Base-by-base conservation (phyloP, 2,329 filamentous ascomycete genomes). In the Stemphylium beticola region DNA sequence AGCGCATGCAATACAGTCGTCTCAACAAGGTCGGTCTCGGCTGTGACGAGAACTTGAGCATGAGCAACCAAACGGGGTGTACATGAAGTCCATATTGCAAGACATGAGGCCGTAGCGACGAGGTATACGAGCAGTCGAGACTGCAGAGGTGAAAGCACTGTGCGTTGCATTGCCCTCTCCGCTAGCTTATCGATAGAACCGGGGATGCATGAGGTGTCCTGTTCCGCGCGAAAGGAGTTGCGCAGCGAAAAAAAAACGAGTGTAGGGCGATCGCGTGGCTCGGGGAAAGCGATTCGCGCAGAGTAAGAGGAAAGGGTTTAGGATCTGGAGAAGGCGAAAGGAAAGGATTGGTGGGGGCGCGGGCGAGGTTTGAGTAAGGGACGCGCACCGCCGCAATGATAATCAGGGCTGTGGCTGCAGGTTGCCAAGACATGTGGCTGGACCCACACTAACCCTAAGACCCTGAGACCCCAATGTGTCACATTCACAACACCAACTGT, bases 71-170 rank as follows among this genome's bases (percentile, higher is more conserved):
- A 79, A 0, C 84, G 82, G 39, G 81, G 82, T 53, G 83, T 83
- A 33, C 90, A 79, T 22, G 84, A 74, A 53, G 89, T 76, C 69
- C 86, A 89, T 37, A 92, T 72, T 34, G 85, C 67, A 31, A 88
- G 65, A 29, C 90, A 73, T 45, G 89, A 69, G 26, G 85, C 75
- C 29, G 85, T 84, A 49, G 86, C 85, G 66, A 83, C 79, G 48
- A 89, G 72, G 53, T 87, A 90, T 66, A 87, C 86, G 70, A 84
- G 84, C 68, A 91, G 84, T 71, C 89, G 87, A 77, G 87, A 88
- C 79, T 90, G 90, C 64, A 90, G 79, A 67, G 84, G 86, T 73
- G 83, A 87, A 74, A 88, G 82, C 75, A 87, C 78, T 29, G 74
- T 75, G 65, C 76, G 77, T 69, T 76, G 77, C 74, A 76, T 76